These are phyloP conservation scores for Esteya vermicola DNA, from an alignment of 2,329 filamentous ascomycete species.

Conservation along the genomic window DNA sequence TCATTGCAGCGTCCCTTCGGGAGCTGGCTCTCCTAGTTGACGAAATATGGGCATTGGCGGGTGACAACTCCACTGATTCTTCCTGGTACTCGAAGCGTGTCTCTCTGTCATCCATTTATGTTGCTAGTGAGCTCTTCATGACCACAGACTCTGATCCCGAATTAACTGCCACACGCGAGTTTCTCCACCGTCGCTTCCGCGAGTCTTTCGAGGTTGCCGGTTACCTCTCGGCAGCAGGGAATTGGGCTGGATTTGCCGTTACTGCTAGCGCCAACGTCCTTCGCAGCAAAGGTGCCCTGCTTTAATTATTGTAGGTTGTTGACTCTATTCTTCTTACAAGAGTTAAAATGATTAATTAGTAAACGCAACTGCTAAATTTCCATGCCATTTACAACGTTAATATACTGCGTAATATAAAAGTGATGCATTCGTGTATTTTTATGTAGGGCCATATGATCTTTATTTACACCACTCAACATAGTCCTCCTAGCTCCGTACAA, in stretches of 20 bases:
- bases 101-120: slow-evolving; percentile 43
- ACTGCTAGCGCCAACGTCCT: slow-evolving; percentile 66
- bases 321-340: no score
- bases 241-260: slow-evolving; percentile 75
- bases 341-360: no score
- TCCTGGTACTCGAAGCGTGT: slow-evolving; percentile 68
- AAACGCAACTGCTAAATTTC: no score
- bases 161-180: slow-evolving; percentile 66
- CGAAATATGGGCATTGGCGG: slow-evolving; percentile 80
- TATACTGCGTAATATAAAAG: no score
- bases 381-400: no score
- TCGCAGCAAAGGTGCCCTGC: slow-evolving; percentile 72
- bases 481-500: no score
- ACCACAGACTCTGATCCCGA: slow-evolving; percentile 60
- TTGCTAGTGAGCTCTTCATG: slow-evolving; percentile 81
- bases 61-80: slow-evolving; percentile 67
- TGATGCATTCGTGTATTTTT: no score
- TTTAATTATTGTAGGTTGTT: no score
- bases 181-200: slow-evolving; percentile 60
- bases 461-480: no score
- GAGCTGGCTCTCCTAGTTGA: slow-evolving; percentile 77
- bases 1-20: slow-evolving; percentile 58
- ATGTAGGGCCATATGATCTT: no score
- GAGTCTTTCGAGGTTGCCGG: slow-evolving; percentile 52
- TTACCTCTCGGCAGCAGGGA: slow-evolving; percentile 46